A percentile compares a stretch with the other conserved stretches of the same genome.
Conservation (phyloP, 2,329 filamentous ascomycete genomes). For the Colletotrichum karsti region DNA sequence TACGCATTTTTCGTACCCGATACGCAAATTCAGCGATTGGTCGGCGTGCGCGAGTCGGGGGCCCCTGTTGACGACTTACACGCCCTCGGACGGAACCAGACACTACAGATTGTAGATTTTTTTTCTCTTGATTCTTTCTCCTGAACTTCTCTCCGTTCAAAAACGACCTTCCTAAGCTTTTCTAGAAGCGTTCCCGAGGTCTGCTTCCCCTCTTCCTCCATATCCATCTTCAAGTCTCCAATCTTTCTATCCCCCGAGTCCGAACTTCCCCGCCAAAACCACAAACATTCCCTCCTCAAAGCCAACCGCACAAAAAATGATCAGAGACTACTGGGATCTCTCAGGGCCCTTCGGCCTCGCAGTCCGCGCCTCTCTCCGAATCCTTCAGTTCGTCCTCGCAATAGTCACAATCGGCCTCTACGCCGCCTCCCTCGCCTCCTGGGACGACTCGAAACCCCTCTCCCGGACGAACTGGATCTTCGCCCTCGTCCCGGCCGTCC, state of each 20-base stretch:
- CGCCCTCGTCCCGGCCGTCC: constrained; percentile 11
- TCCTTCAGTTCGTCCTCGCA: constrained; percentile 24
- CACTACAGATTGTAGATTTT: neutral
- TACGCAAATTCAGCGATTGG: constrained; percentile 3
- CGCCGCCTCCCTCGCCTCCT: constrained; percentile 13
- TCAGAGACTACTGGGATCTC: constrained; percentile 22
- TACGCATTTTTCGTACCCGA: constrained; percentile 16
- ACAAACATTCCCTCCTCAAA: neutral
- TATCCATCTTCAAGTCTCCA: neutral
- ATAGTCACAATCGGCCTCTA: constrained; percentile 20
- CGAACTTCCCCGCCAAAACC: neutral
- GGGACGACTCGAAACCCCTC: neutral
- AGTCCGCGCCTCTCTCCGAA: constrained; percentile 10
- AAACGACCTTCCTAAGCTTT: neutral
- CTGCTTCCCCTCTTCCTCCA: neutral
- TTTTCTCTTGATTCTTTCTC: neutral
- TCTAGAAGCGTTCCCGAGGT: neutral
- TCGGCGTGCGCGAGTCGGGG: neutral
- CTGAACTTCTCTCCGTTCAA: neutral
- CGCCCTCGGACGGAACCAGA: neutral
- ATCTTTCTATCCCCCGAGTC: neutral
- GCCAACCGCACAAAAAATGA: neutral
- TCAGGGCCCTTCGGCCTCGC: constrained; percentile 16
- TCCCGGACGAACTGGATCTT: constrained; percentile 12
- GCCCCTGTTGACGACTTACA: constrained; percentile 15